A percentile compares a stretch with the other conserved stretches of the same genome.
Conservation (phyloP, 257 asterid genomes). For the Ajuga chamaepitys region DNA sequence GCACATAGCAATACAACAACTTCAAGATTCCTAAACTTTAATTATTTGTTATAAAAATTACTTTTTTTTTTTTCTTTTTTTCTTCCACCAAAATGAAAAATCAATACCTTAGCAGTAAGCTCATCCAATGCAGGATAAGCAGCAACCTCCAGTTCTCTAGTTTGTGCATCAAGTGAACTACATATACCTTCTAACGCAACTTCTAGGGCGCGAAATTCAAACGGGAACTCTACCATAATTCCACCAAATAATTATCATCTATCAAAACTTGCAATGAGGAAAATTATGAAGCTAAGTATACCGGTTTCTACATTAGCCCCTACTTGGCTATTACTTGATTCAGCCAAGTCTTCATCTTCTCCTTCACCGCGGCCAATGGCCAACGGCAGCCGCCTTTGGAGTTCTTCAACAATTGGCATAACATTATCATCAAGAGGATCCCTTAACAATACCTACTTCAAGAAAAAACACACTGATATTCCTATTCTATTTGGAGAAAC, state of each 20-base stretch:
- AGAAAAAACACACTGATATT: neutral
- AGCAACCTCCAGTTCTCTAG: slow-evolving; percentile 73
- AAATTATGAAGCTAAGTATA: neutral
- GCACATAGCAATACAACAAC: too few species aligned
- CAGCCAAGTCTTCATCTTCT: slow-evolving; percentile 58
- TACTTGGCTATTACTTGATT: slow-evolving; percentile 26
- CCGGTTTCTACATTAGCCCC: slow-evolving; percentile 45
- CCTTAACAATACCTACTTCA: slow-evolving; percentile 59
- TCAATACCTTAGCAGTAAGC: slow-evolving; percentile 70
- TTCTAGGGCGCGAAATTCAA: slow-evolving; percentile 88
- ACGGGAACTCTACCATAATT: slow-evolving; percentile 55
- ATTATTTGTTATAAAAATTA: neutral
- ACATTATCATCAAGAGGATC: slow-evolving; percentile 78
- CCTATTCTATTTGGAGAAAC: neutral
- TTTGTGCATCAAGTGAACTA: slow-evolving; percentile 69
- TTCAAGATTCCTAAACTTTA: neutral
- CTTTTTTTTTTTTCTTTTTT: too few species aligned
- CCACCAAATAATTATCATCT: neutral
- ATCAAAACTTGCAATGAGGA: neutral
- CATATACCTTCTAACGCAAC: slow-evolving; percentile 87
- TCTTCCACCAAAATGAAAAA: neutral
- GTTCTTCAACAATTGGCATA: slow-evolving; percentile 71
- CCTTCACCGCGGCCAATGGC: slow-evolving; percentile 46
- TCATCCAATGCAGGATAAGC: slow-evolving; percentile 96
- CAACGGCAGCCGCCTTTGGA: slow-evolving; percentile 66